These are phyloP conservation scores for Nephelium lappaceum DNA, from an alignment of 345 rosid genomes.

Conservation along the genomic window DNA sequence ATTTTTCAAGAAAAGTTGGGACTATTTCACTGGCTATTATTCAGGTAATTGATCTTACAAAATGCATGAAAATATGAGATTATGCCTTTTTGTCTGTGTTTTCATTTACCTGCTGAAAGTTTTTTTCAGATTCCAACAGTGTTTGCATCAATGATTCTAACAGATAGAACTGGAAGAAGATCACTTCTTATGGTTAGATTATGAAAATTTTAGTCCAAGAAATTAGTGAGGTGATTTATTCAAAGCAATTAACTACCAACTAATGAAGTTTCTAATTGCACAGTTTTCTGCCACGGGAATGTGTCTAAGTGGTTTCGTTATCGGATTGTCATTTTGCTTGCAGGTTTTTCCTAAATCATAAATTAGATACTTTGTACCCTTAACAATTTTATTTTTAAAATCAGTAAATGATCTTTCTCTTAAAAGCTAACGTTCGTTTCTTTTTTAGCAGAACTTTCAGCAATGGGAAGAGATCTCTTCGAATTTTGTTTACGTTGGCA, in stretches of 20 bases:
- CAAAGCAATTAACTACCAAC: no score
- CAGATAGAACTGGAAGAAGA: constrained; percentile 32
- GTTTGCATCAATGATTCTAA: constrained; percentile 16
- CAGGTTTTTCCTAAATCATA: constrained; percentile 29
- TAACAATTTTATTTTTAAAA: background rate
- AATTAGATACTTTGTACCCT: background rate
- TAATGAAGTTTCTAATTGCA: background rate
- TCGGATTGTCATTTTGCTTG: constrained; percentile 35
- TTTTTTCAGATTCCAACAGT: constrained; percentile 24
- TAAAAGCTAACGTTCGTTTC: background rate
- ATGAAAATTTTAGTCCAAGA: background rate
- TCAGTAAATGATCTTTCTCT: background rate
- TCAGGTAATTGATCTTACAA: background rate
- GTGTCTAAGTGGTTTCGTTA: constrained; percentile 24
- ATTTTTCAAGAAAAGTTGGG: constrained; percentile 16
- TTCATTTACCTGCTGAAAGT: background rate
- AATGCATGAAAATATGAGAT: background rate
- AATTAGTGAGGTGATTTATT: no score
- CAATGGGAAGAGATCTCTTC: constrained; percentile 27
- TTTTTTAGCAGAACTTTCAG: constrained; percentile 27
- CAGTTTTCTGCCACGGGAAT: constrained; percentile 34
- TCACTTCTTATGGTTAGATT: constrained; percentile 35
- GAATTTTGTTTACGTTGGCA: constrained; percentile 28
- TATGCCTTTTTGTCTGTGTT: background rate
- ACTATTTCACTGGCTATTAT: background rate